phyloP scores from a whole-genome alignment of 2,329 filamentous ascomycete species.

The Hortaea sp. region DNA sequence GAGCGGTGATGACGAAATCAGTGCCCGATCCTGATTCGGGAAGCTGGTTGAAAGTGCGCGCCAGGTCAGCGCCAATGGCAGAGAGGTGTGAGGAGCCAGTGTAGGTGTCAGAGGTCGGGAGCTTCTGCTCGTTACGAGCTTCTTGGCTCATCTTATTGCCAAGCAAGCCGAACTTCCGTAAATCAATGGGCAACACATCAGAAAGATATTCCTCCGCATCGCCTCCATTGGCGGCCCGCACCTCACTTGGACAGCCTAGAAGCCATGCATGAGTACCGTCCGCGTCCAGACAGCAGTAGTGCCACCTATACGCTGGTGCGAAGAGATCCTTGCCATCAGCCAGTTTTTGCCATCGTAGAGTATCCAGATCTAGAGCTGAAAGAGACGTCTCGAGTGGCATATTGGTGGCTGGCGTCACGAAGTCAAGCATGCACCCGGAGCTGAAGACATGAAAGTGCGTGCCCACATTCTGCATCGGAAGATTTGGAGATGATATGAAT shows the following conservation, averaged over 20 bases:
- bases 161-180: conserved; percentile 81
- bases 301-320: conserved; percentile 85
- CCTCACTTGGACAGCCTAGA: conserved; percentile 78
- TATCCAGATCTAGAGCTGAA: conserved; percentile 76
- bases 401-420: conserved; percentile 83
- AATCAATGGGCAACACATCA: conserved; percentile 86
- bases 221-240: conserved; percentile 52
- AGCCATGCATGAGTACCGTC: conserved; percentile 95
- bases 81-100: conserved; percentile 39
- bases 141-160: conserved; percentile 54
- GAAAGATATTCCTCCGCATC: conserved; percentile 85
- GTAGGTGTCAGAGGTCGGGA: conserved; percentile 45
- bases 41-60: conserved; percentile 74
- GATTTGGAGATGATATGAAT: conserved; percentile 76
- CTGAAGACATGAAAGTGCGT: conserved; percentile 95
- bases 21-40: conserved; percentile 77
- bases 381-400: conserved; percentile 83
- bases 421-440: conserved; percentile 83
- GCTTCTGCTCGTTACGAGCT: conserved; percentile 28
- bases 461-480: conserved; percentile 80
- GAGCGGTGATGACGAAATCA: conserved; percentile 84
- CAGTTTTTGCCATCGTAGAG: conserved; percentile 85
- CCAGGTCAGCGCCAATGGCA: conserved; percentile 74
- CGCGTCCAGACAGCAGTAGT: conserved; percentile 93
- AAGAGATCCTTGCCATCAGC: conserved; percentile 93